Conservation (phyloP, 202 grass and related monocot species). For the Tripidium arundinaceum region DNA sequence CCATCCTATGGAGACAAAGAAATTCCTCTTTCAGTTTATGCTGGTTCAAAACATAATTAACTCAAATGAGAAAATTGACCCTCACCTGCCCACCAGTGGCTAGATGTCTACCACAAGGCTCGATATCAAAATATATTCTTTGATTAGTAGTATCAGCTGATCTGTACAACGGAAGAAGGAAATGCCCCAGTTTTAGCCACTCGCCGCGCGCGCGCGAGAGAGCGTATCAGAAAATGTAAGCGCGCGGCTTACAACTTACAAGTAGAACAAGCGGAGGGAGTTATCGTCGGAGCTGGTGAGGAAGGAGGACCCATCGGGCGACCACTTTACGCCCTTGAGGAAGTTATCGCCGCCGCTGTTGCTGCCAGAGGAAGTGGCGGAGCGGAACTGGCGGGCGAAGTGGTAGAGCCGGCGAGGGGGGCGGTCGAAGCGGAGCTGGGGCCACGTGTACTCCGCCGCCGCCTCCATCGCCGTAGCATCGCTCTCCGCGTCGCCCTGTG, state of each 20-base stretch:
- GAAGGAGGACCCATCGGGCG: constrained; percentile 91
- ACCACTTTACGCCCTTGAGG: constrained; percentile 93
- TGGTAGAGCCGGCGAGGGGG: constrained; percentile 67
- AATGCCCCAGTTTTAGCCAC: neutral
- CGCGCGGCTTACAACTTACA: constrained; percentile 34
- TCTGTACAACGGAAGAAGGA: too few species aligned
- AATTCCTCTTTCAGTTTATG: too few species aligned
- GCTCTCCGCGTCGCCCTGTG: neutral
- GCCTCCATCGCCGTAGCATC: neutral
- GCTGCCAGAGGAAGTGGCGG: neutral
- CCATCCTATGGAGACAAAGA: too few species aligned
- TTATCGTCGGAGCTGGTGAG: constrained; percentile 95
- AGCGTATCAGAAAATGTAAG: neutral
- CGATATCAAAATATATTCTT: too few species aligned
- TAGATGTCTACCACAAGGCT: too few species aligned
- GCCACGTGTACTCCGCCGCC: constrained; percentile 38
- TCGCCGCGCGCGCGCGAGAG: neutral
- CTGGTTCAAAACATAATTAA: too few species aligned
- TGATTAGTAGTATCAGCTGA: too few species aligned
- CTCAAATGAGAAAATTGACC: too few species aligned
- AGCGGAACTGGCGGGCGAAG: constrained; percentile 73
- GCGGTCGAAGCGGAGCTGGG: constrained; percentile 59
- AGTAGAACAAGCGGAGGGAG: constrained; percentile 82
- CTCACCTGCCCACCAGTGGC: too few species aligned
- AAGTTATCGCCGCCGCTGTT: constrained; percentile 44